phyloP scores from a whole-genome alignment of 495 filamentous ascomycete species.

The Cercophora sp. region DNA sequence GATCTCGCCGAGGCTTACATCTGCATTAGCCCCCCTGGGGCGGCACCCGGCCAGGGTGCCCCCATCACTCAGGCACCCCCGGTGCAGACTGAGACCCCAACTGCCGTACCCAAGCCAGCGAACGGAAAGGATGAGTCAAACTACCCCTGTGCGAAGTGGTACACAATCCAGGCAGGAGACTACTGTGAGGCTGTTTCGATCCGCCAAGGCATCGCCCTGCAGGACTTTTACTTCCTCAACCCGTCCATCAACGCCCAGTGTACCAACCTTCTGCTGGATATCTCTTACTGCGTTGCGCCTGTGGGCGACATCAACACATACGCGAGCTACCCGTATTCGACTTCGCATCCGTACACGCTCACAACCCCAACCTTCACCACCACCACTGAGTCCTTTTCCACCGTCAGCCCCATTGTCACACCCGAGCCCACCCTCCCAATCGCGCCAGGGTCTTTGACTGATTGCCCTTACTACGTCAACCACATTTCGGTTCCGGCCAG shows the following conservation, averaged over 20 bases:
- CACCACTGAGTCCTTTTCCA: not conserved
- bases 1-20: not conserved
- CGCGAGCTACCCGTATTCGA: not conserved
- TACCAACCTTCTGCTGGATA: not conserved
- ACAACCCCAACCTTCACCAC: not conserved
- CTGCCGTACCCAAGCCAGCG: not conserved
- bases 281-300: not conserved
- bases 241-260: not conserved
- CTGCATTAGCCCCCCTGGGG: not conserved
- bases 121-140: not conserved
- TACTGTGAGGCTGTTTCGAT: not conserved
- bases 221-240: slow-evolving; percentile 1
- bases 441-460: not conserved
- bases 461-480: not conserved
- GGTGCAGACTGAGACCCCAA: not conserved
- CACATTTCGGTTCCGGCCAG: not conserved
- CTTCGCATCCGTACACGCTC: not conserved
- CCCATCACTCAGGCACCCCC: not conserved
- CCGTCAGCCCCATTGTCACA: not conserved
- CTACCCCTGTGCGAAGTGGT: not conserved
- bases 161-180: not conserved
- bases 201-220: not conserved
- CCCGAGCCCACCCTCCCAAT: not conserved
- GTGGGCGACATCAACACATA: slow-evolving; percentile 3
- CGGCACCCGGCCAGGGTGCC: not conserved